phyloP scores from a whole-genome alignment of 441 rosid genomes.

The Croton setiger region DNA sequence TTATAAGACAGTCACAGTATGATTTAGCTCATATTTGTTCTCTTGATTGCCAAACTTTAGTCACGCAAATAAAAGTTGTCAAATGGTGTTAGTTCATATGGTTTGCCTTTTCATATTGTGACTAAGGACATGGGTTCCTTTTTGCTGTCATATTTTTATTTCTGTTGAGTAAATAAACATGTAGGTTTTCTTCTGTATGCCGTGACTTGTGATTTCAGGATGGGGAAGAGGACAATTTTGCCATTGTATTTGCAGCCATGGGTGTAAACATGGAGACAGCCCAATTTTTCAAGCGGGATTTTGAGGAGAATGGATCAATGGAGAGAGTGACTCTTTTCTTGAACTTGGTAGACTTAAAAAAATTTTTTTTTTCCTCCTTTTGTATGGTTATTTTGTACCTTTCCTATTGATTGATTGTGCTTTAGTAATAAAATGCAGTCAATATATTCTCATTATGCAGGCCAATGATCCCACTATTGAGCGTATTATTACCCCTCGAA shows the following conservation, averaged over 20 bases:
- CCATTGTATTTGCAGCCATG: slow-evolving; percentile 99
- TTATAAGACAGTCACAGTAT: background rate
- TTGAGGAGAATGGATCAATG: slow-evolving; percentile 99
- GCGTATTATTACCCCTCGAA: slow-evolving; percentile 23
- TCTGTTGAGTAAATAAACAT: background rate
- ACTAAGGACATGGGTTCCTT: background rate
- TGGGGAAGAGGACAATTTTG: slow-evolving; percentile 91
- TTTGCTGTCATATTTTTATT: slow-evolving; percentile 2
- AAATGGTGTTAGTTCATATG: background rate
- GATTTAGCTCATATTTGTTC: background rate
- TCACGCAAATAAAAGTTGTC: background rate
- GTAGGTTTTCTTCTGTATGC: slow-evolving; percentile 11
- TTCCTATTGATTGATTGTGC: background rate
- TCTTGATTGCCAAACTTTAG: background rate
- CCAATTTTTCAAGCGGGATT: slow-evolving; percentile 97
- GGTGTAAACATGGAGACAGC: slow-evolving; percentile 99
- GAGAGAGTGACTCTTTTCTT: slow-evolving; percentile 97
- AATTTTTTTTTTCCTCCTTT: background rate
- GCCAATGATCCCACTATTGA: slow-evolving; percentile 96
- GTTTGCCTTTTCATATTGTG: background rate
- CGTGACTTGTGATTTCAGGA: slow-evolving; percentile 42
- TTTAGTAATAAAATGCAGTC: background rate
- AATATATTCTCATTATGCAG: slow-evolving; percentile 35
- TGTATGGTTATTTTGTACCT: background rate
- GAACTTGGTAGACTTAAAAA: slow-evolving; percentile 58